A percentile compares a stretch with the other conserved stretches of the same genome.
phyloP scores from a whole-genome alignment of 2,329 filamentous ascomycete species.

The Chaetomiaceae sp. region DNA sequence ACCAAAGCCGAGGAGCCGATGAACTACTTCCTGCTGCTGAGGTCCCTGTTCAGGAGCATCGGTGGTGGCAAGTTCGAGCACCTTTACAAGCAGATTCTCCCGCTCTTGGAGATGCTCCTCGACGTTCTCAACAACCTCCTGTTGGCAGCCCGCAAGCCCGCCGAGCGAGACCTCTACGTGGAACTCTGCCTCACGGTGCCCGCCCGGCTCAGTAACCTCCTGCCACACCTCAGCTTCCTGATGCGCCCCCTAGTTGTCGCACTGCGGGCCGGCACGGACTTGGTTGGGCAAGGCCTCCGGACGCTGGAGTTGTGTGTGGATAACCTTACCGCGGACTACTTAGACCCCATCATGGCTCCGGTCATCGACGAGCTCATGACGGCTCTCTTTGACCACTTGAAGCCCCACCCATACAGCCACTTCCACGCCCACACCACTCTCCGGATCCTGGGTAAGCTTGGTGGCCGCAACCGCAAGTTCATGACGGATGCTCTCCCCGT shows the following conservation, averaged over 20 bases:
- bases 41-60: constrained; percentile 92
- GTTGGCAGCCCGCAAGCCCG: constrained; percentile 81
- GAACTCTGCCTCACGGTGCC: constrained; percentile 96
- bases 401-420: constrained; percentile 90
- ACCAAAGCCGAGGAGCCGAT: constrained; percentile 95
- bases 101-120: constrained; percentile 92
- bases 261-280: constrained; percentile 81
- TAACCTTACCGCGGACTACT: constrained; percentile 93
- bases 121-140: constrained; percentile 96
- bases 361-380: constrained; percentile 99
- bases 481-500: constrained; percentile 86
- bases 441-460: constrained; percentile 93
- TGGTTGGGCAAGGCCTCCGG: constrained; percentile 88
- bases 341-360: constrained; percentile 98
- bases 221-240: constrained; percentile 91
- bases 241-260: constrained; percentile 98
- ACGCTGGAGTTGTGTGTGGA: constrained; percentile 97
- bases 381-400: constrained; percentile 90
- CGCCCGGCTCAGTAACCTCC: constrained; percentile 84
- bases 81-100: constrained; percentile 95
- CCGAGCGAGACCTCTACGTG: constrained; percentile 92
- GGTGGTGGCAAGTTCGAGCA: constrained; percentile 96
- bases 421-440: constrained; percentile 98
- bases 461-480: constrained; percentile 92
- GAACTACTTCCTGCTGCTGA: constrained; percentile 93